These are phyloP conservation scores for Leccinum subtestaceum DNA, from an alignment of 768 basidiomycete genomes.

Conservation along the genomic window DNA sequence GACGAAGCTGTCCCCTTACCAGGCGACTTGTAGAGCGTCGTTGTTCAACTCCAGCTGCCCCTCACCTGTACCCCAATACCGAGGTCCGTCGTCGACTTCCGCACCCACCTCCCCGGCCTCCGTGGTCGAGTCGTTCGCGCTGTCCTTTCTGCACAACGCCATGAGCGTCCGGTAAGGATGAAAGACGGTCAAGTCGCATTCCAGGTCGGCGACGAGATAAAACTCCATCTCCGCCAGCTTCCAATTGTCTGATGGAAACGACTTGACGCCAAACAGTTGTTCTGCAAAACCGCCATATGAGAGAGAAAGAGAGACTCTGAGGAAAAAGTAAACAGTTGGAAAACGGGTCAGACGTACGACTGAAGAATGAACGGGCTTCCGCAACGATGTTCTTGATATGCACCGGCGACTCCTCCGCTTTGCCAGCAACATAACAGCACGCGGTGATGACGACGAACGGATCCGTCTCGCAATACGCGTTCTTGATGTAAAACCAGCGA, in stretches of 20 bases:
- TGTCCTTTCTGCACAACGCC: constrained; percentile 65
- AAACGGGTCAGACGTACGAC: constrained; percentile 44
- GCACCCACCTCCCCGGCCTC: constrained; percentile 54
- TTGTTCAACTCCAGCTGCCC: constrained; percentile 73
- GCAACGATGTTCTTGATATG: constrained; percentile 91
- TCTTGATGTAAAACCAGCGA: too few relatives aligned
- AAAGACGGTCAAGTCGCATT: constrained; percentile 90
- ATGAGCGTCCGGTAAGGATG: constrained; percentile 93
- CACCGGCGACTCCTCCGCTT: too few relatives aligned
- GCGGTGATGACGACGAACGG: too few relatives aligned
- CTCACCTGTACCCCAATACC: constrained; percentile 80
- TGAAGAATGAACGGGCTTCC: constrained; percentile 78
- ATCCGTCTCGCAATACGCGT: too few relatives aligned
- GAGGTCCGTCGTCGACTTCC: constrained; percentile 53
- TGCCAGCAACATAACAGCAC: too few relatives aligned
- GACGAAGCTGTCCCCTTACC: constrained; percentile 49
- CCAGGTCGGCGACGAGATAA: constrained; percentile 93
- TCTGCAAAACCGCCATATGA: constrained; percentile 31
- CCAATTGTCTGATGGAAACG: constrained; percentile 84
- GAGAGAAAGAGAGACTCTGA: too few relatives aligned
- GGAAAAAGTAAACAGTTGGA: background rate
- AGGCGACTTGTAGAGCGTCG: constrained; percentile 83
- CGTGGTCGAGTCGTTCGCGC: constrained; percentile 43
- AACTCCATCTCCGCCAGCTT: constrained; percentile 99
- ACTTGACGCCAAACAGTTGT: constrained; percentile 70